Percentiles rank a stretch among this genome's conserved stretches.
Evolutionary conservation across 768 basidiomycete species (phyloP).

Genomic region (Hebeloma cylindrosporum): DNA sequence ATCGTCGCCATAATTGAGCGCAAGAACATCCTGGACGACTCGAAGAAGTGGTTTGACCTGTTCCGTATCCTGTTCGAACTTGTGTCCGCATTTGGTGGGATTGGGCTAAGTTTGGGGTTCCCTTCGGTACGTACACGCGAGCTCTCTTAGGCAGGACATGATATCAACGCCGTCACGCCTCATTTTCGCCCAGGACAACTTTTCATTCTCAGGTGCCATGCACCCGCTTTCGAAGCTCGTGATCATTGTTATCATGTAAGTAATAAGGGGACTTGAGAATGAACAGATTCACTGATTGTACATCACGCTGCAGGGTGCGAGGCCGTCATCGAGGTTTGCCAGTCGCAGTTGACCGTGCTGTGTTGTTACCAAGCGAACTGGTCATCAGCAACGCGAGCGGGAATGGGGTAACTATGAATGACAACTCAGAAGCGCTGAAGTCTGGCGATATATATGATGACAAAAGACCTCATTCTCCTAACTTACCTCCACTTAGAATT

Average conservation of each 20-base stretch:
- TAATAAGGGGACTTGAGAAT: neutral
- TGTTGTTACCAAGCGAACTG: conserved; percentile 39
- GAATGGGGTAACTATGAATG: too few species aligned
- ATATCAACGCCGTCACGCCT: neutral
- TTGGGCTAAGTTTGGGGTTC: conserved; percentile 69
- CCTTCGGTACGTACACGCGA: conserved; percentile 34
- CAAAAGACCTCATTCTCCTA: too few species aligned
- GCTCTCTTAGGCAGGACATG: neutral
- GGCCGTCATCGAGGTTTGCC: conserved; percentile 73
- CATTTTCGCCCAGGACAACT: conserved; percentile 44
- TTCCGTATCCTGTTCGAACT: conserved; percentile 62
- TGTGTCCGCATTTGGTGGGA: conserved; percentile 65
- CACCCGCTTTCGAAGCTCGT: conserved; percentile 69
- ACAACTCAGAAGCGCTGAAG: too few species aligned
- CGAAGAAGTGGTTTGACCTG: conserved; percentile 62
- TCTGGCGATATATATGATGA: too few species aligned
- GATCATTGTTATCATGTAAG: conserved; percentile 67
- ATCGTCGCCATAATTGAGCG: conserved; percentile 71
- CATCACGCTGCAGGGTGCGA: conserved; percentile 45
- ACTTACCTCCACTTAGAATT: too few species aligned
- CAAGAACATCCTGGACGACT: conserved; percentile 51
- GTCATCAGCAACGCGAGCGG: conserved; percentile 12
- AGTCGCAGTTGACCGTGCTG: conserved; percentile 64
- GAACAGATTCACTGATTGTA: neutral
- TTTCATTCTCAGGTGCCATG: conserved; percentile 62